Evolutionary conservation across 2,329 filamentous ascomycete species (phyloP).

Genomic region (Xenoacremonium recifei): DNA sequence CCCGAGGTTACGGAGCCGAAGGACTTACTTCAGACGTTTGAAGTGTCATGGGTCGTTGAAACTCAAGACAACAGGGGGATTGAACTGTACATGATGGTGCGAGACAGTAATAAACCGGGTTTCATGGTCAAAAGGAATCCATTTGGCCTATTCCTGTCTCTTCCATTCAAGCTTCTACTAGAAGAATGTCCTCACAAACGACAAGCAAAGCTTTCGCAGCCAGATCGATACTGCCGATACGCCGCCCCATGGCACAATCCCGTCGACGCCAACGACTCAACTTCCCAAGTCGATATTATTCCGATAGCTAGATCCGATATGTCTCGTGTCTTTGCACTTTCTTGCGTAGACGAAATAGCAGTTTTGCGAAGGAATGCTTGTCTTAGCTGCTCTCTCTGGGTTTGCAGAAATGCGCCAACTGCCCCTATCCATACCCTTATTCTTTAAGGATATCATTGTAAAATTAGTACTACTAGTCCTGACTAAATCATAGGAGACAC

Average conservation of each 20-base stretch:
- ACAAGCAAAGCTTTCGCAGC: background rate
- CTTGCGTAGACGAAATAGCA: background rate
- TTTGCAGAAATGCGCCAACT: background rate
- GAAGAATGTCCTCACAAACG: background rate
- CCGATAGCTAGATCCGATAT: background rate
- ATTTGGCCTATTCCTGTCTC: background rate
- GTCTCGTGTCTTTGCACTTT: background rate
- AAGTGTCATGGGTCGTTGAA: background rate
- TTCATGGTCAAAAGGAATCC: background rate
- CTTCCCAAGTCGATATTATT: background rate
- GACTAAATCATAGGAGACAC: too few relatives aligned
- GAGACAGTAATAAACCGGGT: background rate
- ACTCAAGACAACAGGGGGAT: background rate
- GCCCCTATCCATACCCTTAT: too few relatives aligned
- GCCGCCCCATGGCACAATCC: background rate
- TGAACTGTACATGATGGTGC: background rate
- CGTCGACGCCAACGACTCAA: background rate
- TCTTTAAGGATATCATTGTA: too few relatives aligned
- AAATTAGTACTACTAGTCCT: too few relatives aligned
- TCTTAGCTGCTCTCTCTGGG: background rate
- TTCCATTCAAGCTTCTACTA: background rate
- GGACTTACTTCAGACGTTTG: background rate
- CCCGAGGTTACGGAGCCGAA: background rate
- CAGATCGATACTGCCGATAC: background rate
- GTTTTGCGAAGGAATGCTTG: slow-evolving; percentile 1